phyloP scores from a whole-genome alignment of 176 grass and related monocot species.

The Oryza glumipatula region DNA sequence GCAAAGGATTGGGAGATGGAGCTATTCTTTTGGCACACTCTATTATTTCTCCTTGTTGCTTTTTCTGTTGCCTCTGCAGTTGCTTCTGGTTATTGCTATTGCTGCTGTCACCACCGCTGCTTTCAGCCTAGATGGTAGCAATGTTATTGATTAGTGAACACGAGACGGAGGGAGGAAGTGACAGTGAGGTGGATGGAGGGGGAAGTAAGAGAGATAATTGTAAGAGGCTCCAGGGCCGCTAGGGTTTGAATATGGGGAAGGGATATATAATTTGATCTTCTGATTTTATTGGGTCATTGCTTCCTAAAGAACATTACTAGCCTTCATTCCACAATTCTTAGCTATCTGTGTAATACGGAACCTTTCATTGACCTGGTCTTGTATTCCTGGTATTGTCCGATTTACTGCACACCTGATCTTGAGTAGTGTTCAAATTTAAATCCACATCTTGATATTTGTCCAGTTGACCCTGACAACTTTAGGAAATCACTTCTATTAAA shows the following conservation, averaged over 20 bases:
- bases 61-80: neutral
- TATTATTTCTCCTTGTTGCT: neutral
- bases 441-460: slow-evolving; percentile 11
- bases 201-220: neutral
- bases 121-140: neutral
- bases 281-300: neutral
- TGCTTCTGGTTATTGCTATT: neutral
- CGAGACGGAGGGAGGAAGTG: neutral
- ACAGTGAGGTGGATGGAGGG: neutral
- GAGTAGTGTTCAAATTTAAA: slow-evolving; percentile 9
- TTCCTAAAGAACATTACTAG: neutral
- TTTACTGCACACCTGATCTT: neutral
- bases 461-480: neutral
- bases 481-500: neutral
- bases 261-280: neutral
- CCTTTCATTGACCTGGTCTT: neutral
- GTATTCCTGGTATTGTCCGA: neutral
- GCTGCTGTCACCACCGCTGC: neutral
- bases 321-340: neutral
- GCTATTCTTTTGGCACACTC: neutral
- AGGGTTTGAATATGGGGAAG: neutral
- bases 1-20: neutral
- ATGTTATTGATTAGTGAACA: neutral
- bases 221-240: neutral
- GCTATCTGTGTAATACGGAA: neutral